Conservation (phyloP, 2,329 filamentous ascomycete genomes). For the Zymoseptoria crescenta region DNA sequence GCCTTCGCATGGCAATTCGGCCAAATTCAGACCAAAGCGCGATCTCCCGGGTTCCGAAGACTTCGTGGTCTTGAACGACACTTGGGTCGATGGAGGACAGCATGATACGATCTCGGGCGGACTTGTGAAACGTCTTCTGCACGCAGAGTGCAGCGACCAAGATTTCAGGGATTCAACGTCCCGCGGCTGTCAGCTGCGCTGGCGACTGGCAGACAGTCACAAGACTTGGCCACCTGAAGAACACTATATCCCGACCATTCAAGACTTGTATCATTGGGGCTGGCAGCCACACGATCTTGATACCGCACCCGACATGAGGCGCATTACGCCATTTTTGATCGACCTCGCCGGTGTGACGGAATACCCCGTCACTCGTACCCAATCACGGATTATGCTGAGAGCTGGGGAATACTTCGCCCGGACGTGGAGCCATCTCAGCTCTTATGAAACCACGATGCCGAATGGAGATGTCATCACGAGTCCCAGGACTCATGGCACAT, state of each 20-base stretch:
- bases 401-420: neutral
- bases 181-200: neutral
- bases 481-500: neutral
- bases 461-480: neutral
- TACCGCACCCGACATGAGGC: no score
- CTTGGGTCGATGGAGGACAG: neutral
- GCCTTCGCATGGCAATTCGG: neutral
- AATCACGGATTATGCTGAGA: no score
- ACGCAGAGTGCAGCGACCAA: neutral
- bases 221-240: neutral
- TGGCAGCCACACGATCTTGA: no score
- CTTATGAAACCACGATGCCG: neutral
- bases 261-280: no score
- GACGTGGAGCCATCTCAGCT: neutral
- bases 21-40: neutral
- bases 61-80: neutral
- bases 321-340: no score
- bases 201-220: no score
- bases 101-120: neutral
- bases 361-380: no score
- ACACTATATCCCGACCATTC: no score
- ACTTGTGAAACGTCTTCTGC: neutral
- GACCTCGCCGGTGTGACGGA: no score
- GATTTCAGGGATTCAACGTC: neutral
- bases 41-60: neutral